Conservation (phyloP, 345 rosid species). For the Hypericum perforatum region DNA sequence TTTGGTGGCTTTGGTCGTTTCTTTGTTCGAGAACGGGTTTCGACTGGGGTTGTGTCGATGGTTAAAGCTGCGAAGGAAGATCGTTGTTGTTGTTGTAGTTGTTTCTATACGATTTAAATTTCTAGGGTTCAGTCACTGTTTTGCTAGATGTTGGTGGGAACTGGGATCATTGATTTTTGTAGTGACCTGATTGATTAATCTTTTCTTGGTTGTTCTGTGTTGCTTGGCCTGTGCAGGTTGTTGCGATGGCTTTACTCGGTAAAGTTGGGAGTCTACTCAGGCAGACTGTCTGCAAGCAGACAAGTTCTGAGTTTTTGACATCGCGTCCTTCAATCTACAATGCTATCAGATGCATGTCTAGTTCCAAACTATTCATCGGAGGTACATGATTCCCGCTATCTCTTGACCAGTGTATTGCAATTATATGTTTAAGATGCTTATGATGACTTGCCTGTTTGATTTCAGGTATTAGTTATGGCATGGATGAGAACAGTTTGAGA, state of each 20-base stretch:
- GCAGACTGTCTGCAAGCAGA: constrained; percentile 53
- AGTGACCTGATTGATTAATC: background rate
- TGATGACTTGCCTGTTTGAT: background rate
- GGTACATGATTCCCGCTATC: constrained; percentile 27
- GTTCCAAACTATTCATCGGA: constrained; percentile 73
- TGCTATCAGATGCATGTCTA: constrained; percentile 66
- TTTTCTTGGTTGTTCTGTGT: background rate
- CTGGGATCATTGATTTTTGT: too few species aligned
- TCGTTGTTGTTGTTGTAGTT: too few species aligned
- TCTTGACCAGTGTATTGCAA: background rate
- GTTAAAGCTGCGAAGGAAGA: too few species aligned
- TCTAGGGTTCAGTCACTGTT: too few species aligned
- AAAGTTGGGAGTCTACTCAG: constrained; percentile 59
- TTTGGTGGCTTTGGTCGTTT: too few species aligned
- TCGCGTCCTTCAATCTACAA: constrained; percentile 63
- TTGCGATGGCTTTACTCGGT: constrained; percentile 67
- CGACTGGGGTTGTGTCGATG: too few species aligned
- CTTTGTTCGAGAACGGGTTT: too few species aligned
- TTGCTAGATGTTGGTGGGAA: too few species aligned
- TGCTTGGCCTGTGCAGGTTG: background rate
- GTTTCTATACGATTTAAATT: too few species aligned
- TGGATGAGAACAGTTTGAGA: constrained; percentile 52
- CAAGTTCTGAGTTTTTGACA: constrained; percentile 30
- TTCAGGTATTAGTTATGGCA: constrained; percentile 63
- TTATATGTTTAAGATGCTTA: background rate